These are phyloP conservation scores for Chamaecyparis obtusa DNA, from an alignment of 75 land plant species.

Conservation along the genomic window DNA sequence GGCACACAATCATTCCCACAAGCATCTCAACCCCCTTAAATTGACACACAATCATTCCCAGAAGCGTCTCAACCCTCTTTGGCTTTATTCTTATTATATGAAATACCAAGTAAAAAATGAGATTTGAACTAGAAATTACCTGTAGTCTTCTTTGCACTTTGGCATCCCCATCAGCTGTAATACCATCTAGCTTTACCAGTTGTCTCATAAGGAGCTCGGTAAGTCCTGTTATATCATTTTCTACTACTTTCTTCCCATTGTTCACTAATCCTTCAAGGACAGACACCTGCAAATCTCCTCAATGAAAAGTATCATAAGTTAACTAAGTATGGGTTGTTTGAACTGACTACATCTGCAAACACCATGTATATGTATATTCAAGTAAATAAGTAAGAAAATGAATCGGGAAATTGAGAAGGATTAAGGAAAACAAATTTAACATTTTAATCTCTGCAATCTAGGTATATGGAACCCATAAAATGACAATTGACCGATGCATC, in stretches of 20 bases:
- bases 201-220: conserved; percentile 71
- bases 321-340: not conserved
- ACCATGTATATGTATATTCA: too few species aligned
- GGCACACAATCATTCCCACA: too few species aligned
- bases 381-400: not conserved
- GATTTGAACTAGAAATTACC: conserved; percentile 21
- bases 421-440: not conserved
- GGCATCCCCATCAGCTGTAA: conserved; percentile 49
- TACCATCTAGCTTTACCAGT: conserved; percentile 53
- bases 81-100: not conserved
- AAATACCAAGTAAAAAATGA: not conserved
- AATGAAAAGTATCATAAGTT: not conserved
- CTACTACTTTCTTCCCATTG: conserved; percentile 51
- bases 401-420: not conserved
- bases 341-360: not conserved
- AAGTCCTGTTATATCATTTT: conserved; percentile 50
- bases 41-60: too few species aligned
- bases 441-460: not conserved
- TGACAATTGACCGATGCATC: not conserved
- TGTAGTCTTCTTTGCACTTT: conserved; percentile 44
- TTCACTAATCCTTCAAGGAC: conserved; percentile 43
- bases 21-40: too few species aligned
- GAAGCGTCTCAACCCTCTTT: too few species aligned
- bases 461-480: not conserved
- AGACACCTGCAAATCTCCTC: conserved; percentile 29